Base-by-base conservation (phyloP, 495 filamentous ascomycete species). In the Pyrenula aspistea region DNA sequence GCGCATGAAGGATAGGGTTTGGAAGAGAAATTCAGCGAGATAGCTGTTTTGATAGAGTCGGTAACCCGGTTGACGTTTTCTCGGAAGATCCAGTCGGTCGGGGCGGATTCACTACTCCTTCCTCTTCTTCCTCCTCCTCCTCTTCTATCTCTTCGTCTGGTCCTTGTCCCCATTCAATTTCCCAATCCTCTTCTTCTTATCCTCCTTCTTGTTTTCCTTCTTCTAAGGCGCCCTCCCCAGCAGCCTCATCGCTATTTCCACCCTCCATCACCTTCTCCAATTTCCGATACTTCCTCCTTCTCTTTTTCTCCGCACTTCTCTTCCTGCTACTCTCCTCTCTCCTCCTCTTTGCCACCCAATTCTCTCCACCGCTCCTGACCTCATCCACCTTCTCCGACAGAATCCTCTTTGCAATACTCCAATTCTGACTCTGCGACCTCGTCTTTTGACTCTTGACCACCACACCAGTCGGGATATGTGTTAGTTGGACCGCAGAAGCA, bases 361-460 rank as follows among this genome's bases (percentile, higher is more conserved):
- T 84, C 61, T 79, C 65, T 22, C 77, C 71, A 0, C 86, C 86
- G 50, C 79, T 80, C 56, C 82, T 72, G 15, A 81, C 55, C 53
- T 82, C 73, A 68, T 98, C 93, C 10, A 98, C 68, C 60, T 76
- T 81, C 61, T 87, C 83, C 42, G 88, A 89, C 2, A 98, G 76
- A 20, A 93, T 67, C 50, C 80, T 73, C 24, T 91, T 80, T 19
- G 93, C 93, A 48, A 89, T 85, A 73, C 87, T 92, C 55, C 91
- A 84, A 68, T 98, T 98, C 70, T 96, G 90, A 23, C 77, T 76
- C 31, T 88, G 83, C 0, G 88, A 93, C 20, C 93, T 84, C 2
- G 94, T 96, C 3, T 83, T 89, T 70, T 98, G 93, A 48, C 78
- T 91, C 69, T 98, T 98, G 11, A 97, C 74, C 22, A 96, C 91